These are phyloP conservation scores for Xenoacremonium recifei DNA, from an alignment of 2,329 filamentous ascomycete species.

Conservation along the genomic window DNA sequence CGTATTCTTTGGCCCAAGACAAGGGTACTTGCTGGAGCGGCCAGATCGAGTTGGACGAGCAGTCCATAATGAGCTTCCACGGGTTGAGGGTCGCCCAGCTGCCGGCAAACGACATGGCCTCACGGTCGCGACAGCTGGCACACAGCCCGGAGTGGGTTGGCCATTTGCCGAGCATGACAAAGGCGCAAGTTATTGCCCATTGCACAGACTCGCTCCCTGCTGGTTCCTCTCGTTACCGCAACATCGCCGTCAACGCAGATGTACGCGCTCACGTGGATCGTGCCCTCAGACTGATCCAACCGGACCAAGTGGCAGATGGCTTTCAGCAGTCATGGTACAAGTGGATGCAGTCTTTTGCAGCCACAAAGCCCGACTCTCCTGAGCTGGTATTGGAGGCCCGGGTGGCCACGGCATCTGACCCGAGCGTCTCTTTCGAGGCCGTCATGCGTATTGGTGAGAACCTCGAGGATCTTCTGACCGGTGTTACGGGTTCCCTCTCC, in stretches of 20 bases:
- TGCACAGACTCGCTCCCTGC: not conserved
- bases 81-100: not conserved
- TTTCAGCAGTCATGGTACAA: slow-evolving; percentile 7
- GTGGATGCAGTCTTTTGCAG: slow-evolving; percentile 6
- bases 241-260: not conserved
- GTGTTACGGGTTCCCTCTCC: slow-evolving; percentile 1
- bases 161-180: not conserved
- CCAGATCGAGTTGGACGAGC: not conserved
- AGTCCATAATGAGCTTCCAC: not conserved
- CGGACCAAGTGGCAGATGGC: slow-evolving; percentile 1
- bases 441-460: slow-evolving; percentile 4
- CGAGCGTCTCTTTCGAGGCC: slow-evolving; percentile 1
- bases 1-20: not conserved
- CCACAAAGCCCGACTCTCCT: slow-evolving; percentile 3
- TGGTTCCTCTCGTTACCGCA: not conserved
- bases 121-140: not conserved
- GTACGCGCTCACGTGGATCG: slow-evolving; percentile 5
- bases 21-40: not conserved
- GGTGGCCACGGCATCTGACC: not conserved
- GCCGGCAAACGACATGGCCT: not conserved
- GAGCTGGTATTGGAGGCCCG: slow-evolving; percentile 2
- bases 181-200: not conserved
- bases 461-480: slow-evolving; percentile 2
- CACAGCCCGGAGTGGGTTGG: not conserved
- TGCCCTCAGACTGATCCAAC: slow-evolving; percentile 3